Conservation (phyloP, 1,284 basidiomycete species). For the Ceratobasidium sp. region DNA sequence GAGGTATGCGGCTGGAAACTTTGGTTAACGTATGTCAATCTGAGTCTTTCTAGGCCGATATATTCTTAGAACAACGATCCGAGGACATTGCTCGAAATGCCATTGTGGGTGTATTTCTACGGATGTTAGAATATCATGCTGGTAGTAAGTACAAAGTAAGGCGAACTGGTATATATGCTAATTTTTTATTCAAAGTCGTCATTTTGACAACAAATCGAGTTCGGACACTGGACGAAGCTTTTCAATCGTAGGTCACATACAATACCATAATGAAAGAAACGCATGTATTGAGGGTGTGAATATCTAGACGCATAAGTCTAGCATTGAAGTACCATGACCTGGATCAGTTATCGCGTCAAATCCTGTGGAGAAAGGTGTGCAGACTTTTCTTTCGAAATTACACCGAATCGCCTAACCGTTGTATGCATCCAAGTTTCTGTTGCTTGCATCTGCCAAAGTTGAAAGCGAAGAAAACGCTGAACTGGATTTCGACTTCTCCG, state of each 20-base stretch:
- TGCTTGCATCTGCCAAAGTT: background rate
- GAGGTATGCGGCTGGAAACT: background rate
- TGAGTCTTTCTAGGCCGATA: constrained; percentile 1
- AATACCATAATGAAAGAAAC: background rate
- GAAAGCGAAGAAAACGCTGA: background rate
- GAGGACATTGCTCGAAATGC: constrained; percentile 5
- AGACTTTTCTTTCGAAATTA: background rate
- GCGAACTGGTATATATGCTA: background rate
- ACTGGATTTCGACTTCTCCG: background rate
- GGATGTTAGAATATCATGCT: constrained; percentile 17
- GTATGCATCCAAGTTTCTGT: background rate
- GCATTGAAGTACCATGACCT: constrained; percentile 16
- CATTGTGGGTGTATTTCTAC: constrained; percentile 9
- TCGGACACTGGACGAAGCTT: constrained; percentile 4
- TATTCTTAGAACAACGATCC: constrained; percentile 12
- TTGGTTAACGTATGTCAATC: background rate
- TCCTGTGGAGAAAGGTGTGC: constrained; percentile 7
- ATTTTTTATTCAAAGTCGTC: background rate
- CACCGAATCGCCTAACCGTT: background rate
- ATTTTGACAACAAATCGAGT: constrained; percentile 19
- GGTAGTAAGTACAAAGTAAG: background rate
- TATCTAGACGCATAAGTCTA: constrained; percentile 4
- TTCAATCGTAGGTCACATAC: background rate
- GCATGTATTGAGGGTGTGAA: background rate
- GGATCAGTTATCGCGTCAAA: background rate